These are phyloP conservation scores for Dothiorella sarmentorum DNA, from an alignment of 2,329 filamentous ascomycete species.

Conservation along the genomic window DNA sequence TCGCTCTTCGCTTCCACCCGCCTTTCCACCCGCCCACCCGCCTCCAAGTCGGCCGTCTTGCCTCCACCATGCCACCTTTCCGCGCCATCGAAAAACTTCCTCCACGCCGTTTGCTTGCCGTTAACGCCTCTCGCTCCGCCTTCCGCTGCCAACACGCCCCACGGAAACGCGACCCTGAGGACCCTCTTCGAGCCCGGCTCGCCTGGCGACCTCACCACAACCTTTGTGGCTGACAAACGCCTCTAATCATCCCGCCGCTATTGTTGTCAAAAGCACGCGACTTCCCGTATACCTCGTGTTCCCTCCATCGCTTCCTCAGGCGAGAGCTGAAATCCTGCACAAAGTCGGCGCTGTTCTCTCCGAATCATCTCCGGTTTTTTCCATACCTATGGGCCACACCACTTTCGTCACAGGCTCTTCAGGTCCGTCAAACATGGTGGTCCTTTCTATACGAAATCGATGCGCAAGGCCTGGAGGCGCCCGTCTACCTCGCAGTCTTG, in stretches of 20 bases:
- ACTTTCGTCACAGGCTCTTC: too few species aligned
- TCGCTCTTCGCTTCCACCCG: background rate
- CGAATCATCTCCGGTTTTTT: too few species aligned
- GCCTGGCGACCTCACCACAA: background rate
- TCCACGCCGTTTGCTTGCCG: background rate
- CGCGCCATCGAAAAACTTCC: background rate
- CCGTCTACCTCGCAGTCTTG: too few species aligned
- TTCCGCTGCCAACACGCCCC: background rate
- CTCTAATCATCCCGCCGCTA: background rate
- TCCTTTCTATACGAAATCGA: too few species aligned
- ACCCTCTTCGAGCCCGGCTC: background rate
- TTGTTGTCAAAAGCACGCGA: background rate
- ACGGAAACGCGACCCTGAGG: background rate
- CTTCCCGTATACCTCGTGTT: background rate
- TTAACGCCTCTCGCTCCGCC: background rate
- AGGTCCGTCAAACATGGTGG: too few species aligned
- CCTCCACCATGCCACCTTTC: too few species aligned
- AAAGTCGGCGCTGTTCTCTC: too few species aligned
- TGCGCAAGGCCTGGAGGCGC: too few species aligned
- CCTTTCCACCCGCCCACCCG: background rate
- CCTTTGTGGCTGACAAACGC: background rate
- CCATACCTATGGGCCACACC: too few species aligned
- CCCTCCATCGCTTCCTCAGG: too few species aligned
- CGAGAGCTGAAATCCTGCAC: too few species aligned
- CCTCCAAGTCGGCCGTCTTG: too few species aligned